Conservation (phyloP, 2,329 filamentous ascomycete species). For the Fonsecaea multimorphosa region DNA sequence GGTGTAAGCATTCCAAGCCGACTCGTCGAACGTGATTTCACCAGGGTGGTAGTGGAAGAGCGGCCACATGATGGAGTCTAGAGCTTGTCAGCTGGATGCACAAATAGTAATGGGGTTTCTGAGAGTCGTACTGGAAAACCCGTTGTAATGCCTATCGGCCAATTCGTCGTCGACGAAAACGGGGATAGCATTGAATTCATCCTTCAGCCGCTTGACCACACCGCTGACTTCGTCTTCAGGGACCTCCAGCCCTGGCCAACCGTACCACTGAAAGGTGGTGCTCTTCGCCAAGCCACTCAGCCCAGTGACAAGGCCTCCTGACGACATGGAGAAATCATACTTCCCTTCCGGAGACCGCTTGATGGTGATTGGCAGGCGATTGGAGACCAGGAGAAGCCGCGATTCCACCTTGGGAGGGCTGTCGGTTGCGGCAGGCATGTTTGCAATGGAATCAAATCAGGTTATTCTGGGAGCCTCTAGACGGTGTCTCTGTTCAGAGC, state of each 20-base stretch:
- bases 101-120: neutral
- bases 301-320: conserved; percentile 91
- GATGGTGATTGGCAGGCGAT: conserved; percentile 94
- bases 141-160: conserved; percentile 95
- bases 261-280: conserved; percentile 97
- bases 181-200: conserved; percentile 87
- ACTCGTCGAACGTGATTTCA: conserved; percentile 97
- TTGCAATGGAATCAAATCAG: neutral
- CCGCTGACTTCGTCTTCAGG: conserved; percentile 78
- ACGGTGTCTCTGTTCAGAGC: conserved; percentile 1
- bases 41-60: conserved; percentile 98
- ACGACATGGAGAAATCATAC: conserved; percentile 96
- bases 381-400: conserved; percentile 83
- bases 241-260: conserved; percentile 93
- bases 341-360: conserved; percentile 89
- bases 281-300: conserved; percentile 91
- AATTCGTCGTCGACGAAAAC: conserved; percentile 94
- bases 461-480: neutral
- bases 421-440: conserved; percentile 36
- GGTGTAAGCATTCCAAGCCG: conserved; percentile 88
- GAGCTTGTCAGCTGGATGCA: conserved; percentile 9
- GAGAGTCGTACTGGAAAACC: conserved; percentile 79
- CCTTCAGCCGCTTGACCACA: conserved; percentile 78
- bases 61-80: conserved; percentile 97
- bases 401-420: conserved; percentile 33